A percentile compares a stretch with the other conserved stretches of the same genome.
These are phyloP conservation scores for Eucalyptus cloeziana DNA, from an alignment of 345 rosid genomes.

Conservation along the genomic window DNA sequence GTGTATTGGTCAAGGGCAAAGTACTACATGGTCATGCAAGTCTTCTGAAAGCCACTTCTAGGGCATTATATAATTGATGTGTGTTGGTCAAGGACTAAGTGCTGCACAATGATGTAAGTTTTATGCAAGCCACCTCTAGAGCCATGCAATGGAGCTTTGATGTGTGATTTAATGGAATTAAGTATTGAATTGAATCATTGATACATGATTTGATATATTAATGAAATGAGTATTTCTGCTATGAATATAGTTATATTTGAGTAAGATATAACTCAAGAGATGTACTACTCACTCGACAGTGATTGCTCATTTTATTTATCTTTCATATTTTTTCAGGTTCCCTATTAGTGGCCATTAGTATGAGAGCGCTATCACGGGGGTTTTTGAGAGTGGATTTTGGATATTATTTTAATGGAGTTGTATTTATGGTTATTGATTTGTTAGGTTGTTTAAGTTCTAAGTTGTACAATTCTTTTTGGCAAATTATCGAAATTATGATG, in stretches of 20 bases:
- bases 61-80: too few relatives aligned
- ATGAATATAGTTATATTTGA: neutral
- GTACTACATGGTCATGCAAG: too few relatives aligned
- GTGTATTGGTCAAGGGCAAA: too few relatives aligned
- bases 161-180: neutral
- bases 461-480: neutral
- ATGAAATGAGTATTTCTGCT: neutral
- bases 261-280: neutral
- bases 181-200: neutral
- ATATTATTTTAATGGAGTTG: neutral
- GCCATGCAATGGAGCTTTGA: neutral
- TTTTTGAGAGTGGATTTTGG: neutral
- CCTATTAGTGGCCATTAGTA: neutral
- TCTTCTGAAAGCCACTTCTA: too few relatives aligned
- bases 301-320: neutral
- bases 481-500: too few relatives aligned
- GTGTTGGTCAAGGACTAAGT: fast-evolving
- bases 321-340: fast-evolving
- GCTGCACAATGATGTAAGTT: neutral
- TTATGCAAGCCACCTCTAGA: neutral
- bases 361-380: fast-evolving
- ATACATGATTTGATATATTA: neutral
- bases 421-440: neutral
- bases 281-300: fast-evolving
- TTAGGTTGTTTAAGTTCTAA: neutral